Percentiles rank a stretch among this genome's conserved stretches.
Conservation (phyloP, 768 basidiomycete genomes). For the Amanita rimosa region DNA sequence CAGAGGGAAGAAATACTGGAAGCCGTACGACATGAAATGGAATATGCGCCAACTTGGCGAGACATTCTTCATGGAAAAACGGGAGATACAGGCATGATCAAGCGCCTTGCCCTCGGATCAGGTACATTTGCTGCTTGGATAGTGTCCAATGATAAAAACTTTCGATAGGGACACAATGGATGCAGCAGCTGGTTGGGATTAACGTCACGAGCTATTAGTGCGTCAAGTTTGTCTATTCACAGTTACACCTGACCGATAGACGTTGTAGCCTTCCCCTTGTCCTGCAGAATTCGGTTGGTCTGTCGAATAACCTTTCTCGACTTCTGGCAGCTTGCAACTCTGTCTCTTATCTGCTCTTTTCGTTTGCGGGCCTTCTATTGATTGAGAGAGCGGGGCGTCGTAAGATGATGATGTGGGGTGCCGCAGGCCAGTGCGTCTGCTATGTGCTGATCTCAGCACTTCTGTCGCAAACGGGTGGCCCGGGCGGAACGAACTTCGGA, state of each 20-base stretch:
- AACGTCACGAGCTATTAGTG: constrained; percentile 45
- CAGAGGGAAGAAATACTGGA: constrained; percentile 31
- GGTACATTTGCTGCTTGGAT: constrained; percentile 15
- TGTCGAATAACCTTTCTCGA: constrained; percentile 36
- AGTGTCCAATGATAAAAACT: not conserved
- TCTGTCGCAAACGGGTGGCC: constrained; percentile 23
- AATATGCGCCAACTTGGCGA: constrained; percentile 27
- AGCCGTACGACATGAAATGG: constrained; percentile 31
- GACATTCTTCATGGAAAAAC: constrained; percentile 29
- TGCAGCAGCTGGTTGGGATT: constrained; percentile 41
- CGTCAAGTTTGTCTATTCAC: constrained; percentile 3
- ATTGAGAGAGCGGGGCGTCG: constrained; percentile 38
- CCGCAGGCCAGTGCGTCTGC: constrained; percentile 36
- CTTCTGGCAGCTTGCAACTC: constrained; percentile 42
- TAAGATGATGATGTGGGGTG: constrained; percentile 44
- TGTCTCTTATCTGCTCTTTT: constrained; percentile 36
- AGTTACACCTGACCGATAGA: not conserved
- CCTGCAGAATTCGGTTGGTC: constrained; percentile 37
- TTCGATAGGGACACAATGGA: constrained; percentile 32
- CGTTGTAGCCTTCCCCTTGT: constrained; percentile 30
- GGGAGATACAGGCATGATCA: constrained; percentile 34
- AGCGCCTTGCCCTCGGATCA: constrained; percentile 29
- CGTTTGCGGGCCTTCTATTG: constrained; percentile 31
- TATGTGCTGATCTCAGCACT: constrained; percentile 32
- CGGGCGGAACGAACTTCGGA: constrained; percentile 24